These are phyloP conservation scores for Russula lepida DNA, from an alignment of 768 basidiomycete genomes.

Conservation along the genomic window DNA sequence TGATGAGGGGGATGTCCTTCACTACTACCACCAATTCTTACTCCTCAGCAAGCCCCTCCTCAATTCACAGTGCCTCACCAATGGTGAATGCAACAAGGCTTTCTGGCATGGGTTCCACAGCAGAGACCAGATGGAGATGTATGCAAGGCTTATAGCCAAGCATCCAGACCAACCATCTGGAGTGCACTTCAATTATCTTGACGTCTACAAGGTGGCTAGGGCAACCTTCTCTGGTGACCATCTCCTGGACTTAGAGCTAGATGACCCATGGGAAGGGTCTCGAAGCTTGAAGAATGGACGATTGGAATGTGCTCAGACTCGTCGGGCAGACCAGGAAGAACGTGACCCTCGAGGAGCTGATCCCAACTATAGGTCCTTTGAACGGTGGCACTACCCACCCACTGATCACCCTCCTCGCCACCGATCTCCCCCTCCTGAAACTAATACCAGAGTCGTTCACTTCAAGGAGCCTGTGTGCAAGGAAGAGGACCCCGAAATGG, in stretches of 20 bases:
- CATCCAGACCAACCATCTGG: not conserved
- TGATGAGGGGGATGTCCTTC: not conserved
- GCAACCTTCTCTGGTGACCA: not conserved
- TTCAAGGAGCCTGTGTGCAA: not conserved
- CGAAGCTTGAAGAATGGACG: too few relatives aligned
- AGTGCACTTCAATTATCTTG: not conserved
- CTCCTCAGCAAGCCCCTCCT: not conserved
- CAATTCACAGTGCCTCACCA: not conserved
- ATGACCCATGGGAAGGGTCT: not conserved
- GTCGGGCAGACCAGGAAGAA: not conserved
- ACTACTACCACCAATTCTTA: not conserved
- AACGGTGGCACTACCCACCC: too few relatives aligned
- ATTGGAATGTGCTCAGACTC: rapidly evolving
- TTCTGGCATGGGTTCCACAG: not conserved
- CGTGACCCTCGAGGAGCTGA: not conserved
- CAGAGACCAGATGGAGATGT: not conserved
- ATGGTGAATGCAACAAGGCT: not conserved
- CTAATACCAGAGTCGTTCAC: not conserved
- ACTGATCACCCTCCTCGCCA: too few relatives aligned
- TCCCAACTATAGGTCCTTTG: not conserved
- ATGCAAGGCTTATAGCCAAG: not conserved
- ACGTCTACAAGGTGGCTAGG: not conserved
- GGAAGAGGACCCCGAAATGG: not conserved
- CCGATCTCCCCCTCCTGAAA: too few relatives aligned
- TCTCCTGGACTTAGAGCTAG: not conserved